A percentile compares a stretch with the other conserved stretches of the same genome.
These are phyloP conservation scores for Saccharomycopsis crataegensis DNA, from an alignment of 1,139 yeast species.

Conservation along the genomic window DNA sequence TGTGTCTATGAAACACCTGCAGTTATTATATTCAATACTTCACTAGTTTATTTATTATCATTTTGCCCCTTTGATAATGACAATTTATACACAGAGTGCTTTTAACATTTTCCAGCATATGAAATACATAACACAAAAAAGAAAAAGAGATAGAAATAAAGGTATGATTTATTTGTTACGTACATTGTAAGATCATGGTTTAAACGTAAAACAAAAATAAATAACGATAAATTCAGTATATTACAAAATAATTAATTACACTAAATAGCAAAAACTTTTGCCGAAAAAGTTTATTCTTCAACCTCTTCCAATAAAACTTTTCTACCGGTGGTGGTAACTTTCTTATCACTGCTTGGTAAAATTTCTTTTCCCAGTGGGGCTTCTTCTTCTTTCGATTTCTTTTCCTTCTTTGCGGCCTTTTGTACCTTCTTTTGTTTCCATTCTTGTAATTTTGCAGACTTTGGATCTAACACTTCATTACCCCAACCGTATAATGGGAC, in stretches of 20 bases:
- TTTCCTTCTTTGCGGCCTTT: constrained; percentile 19
- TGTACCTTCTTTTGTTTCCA: constrained; percentile 28
- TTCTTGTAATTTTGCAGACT: constrained; percentile 27
- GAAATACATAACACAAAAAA: too few species aligned
- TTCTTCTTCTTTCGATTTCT: constrained; percentile 11
- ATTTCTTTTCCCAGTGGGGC: constrained; percentile 1
- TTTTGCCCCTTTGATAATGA: too few species aligned
- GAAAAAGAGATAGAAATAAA: too few species aligned
- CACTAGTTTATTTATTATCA: too few species aligned
- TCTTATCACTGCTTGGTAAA: constrained; percentile 12
- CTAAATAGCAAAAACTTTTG: too few species aligned
- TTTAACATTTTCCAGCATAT: too few species aligned
- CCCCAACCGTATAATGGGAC: constrained; percentile 87
- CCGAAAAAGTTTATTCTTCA: constrained; percentile 29
- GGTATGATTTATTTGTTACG: not conserved
- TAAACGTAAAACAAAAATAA: too few species aligned
- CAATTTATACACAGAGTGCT: too few species aligned
- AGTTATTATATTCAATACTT: too few species aligned
- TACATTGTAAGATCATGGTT: not conserved
- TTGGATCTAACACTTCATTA: constrained; percentile 33
- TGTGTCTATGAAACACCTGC: too few species aligned
- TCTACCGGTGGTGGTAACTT: constrained; percentile 22
- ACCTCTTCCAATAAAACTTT: constrained; percentile 42
- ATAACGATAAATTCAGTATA: too few species aligned
- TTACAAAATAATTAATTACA: not conserved